Evolutionary conservation across 768 basidiomycete genomes (phyloP), one percentile per base, ranked within the genome.

Genomic region (Lentinus tigrinus): DNA sequence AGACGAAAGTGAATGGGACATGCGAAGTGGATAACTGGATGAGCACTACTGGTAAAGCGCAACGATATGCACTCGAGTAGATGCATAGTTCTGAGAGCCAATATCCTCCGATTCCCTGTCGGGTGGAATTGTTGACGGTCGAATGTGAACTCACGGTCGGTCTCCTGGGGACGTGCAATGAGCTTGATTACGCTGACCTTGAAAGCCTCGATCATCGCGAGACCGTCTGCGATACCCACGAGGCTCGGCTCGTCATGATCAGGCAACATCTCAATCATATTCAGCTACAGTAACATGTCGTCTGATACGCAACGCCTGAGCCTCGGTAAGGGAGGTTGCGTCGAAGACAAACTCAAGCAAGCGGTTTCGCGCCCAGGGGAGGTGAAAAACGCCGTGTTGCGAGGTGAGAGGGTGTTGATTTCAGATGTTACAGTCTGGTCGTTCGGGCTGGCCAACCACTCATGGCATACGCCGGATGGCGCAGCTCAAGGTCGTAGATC

Each of bases 181-280:
- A 81, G 63, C 62, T 82, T 82, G n/a, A 55, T 65, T 2, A 75
- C 81, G 13, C 75, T 78, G 21, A 80, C 70, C 57, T 75, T 58
- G 9, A 74, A 70, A 2, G 60, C 58, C 57, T 74, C 67, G 64
- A 83, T 63, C 47, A 74, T 70, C 64, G 73, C 69, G 47, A 84
- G 63, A 9, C 76, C 83, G 13, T 67, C 67, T 34, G 66, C 63
- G 43, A 83, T 76, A 11, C 63, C 80, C 28, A 65, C 69, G 23
- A 83, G 66, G 8, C 82, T 82, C n/a, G n/a, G n/a, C n/a, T n/a
- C n/a, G n/a, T n/a, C n/a, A n/a, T n/a, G n/a, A 13, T 71, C 70
- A 0, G 73, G 67, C 13, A 83, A 52, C 16, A 76, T 63, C 53
- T 81, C 77, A 9, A 76, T 70, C 21, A 67, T 68, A 64, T 77